A percentile compares a stretch with the other conserved stretches of the same genome.
Evolutionary conservation across 2,329 filamentous ascomycete genomes (phyloP).

Genomic region (Stachybotrys elegans): DNA sequence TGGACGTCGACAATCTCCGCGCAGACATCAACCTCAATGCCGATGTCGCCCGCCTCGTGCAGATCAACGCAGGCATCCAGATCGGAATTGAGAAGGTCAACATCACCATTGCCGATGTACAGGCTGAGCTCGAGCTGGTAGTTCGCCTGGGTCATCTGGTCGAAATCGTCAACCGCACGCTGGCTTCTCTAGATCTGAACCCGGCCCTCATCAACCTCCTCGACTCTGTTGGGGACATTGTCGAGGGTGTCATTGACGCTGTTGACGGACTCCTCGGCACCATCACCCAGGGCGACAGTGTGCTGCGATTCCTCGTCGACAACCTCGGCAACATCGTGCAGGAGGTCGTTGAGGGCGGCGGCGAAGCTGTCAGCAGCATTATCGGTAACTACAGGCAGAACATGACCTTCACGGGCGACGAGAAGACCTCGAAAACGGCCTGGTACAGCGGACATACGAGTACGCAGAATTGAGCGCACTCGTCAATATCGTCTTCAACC

Average conservation of each 20-base stretch:
- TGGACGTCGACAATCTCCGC: constrained; percentile 53
- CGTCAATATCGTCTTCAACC: constrained; percentile 2
- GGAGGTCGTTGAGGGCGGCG: constrained; percentile 44
- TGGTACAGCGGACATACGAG: constrained; percentile 1
- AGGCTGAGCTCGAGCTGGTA: constrained; percentile 53
- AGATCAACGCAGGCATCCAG: constrained; percentile 49
- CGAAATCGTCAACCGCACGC: constrained; percentile 56
- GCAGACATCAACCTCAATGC: constrained; percentile 58
- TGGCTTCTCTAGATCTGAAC: constrained; percentile 55
- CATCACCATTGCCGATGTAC: constrained; percentile 56
- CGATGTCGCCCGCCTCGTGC: constrained; percentile 52
- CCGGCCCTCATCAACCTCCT: constrained; percentile 53
- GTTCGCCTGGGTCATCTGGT: constrained; percentile 56
- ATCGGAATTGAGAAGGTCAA: constrained; percentile 47
- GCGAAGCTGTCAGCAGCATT: constrained; percentile 41
- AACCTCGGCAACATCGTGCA: constrained; percentile 61
- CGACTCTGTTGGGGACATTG: constrained; percentile 46
- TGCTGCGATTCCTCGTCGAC: constrained; percentile 52
- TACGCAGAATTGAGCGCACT: constrained; percentile 1
- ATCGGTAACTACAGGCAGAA: constrained; percentile 54
- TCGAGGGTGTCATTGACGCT: constrained; percentile 48
- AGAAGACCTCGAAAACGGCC: not conserved
- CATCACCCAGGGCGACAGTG: constrained; percentile 50
- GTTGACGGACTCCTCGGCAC: constrained; percentile 55
- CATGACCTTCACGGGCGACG: constrained; percentile 45